Percentiles rank a stretch among this genome's conserved stretches.
Conservation (phyloP, 345 rosid genomes). For the Brassica carinata region DNA sequence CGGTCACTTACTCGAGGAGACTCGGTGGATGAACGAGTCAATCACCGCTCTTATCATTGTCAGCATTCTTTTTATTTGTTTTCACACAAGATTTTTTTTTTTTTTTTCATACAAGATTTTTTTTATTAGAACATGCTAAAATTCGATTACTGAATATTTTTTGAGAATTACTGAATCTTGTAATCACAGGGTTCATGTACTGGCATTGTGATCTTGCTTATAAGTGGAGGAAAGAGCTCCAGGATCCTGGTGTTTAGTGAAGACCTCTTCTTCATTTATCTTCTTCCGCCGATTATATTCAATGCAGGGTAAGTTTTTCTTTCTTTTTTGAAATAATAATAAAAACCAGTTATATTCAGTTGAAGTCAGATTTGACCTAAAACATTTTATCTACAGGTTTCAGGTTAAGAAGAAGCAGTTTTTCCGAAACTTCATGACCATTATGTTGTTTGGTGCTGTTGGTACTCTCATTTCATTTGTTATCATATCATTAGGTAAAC, state of each 20-base stretch:
- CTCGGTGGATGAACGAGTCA: conserved; percentile 89
- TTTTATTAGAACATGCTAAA: neutral
- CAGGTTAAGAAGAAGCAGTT: conserved; percentile 99
- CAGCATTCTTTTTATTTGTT: conserved; percentile 29
- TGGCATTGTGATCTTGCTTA: conserved; percentile 78
- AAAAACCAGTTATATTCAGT: neutral
- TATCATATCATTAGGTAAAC: conserved; percentile 76
- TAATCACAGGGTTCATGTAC: conserved; percentile 78
- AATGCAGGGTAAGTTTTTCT: conserved; percentile 78
- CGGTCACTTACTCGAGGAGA: conserved; percentile 88
- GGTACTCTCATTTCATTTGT: conserved; percentile 91
- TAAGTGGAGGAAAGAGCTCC: conserved; percentile 78
- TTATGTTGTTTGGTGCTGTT: conserved; percentile 87
- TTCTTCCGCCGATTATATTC: conserved; percentile 96
- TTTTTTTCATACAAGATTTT: too few species aligned
- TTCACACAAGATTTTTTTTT: too few species aligned
- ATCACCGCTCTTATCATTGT: conserved; percentile 91
- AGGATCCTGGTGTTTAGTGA: conserved; percentile 90
- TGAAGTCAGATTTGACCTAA: conserved; percentile 12
- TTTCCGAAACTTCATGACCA: conserved; percentile 95
- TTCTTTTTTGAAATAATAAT: neutral
- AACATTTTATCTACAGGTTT: conserved; percentile 52
- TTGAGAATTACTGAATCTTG: conserved; percentile 8
- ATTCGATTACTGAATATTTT: too few species aligned
- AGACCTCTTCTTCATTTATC: conserved; percentile 94